phyloP scores from a whole-genome alignment of 306 rosid species.

The Castanea mollissima region DNA sequence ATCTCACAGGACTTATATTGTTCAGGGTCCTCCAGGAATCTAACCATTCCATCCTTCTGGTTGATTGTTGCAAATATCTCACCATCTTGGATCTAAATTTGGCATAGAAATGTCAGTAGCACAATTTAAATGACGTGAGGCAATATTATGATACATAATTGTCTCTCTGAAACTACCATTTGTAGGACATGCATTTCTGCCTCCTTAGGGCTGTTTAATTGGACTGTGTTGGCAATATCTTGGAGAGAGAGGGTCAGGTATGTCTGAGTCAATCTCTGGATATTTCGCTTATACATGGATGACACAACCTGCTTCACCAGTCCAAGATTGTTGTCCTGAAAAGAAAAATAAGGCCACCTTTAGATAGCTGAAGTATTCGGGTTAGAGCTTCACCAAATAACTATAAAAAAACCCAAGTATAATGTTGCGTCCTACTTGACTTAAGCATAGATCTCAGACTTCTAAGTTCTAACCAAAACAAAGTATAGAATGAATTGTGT shows the following conservation, averaged over 20 bases:
- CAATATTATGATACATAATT: not conserved
- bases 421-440: not conserved
- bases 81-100: slow-evolving; percentile 72
- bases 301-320: slow-evolving; percentile 73
- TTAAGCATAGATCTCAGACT: not conserved
- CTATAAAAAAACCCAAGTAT: not conserved
- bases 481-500: not conserved
- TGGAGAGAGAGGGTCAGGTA: slow-evolving; percentile 88
- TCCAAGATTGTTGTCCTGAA: slow-evolving; percentile 81
- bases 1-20: slow-evolving; percentile 74
- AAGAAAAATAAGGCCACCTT: slow-evolving; percentile 2
- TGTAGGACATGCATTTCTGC: slow-evolving; percentile 93
- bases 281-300: slow-evolving; percentile 76
- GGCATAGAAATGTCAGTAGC: slow-evolving; percentile 7
- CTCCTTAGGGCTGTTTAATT: slow-evolving; percentile 69
- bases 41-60: slow-evolving; percentile 91
- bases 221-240: slow-evolving; percentile 79
- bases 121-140: not conserved
- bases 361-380: not conserved
- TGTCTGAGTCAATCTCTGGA: slow-evolving; percentile 84
- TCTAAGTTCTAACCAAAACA: slow-evolving; percentile 9
- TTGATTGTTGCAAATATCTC: slow-evolving; percentile 79
- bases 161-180: slow-evolving; percentile 51
- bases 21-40: slow-evolving; percentile 90
- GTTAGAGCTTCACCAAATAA: not conserved